phyloP scores from a whole-genome alignment of 129 eudicot genomes.

The sunflower (Helianthus annuus) region HanXRQr2.0-SUNRISE NC_035447.2:50970197-50970696 shows the following conservation, averaged over 20 bases:
- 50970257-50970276: too few species aligned
- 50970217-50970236: background rate
- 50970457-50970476: slow-evolving; percentile 87
- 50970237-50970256: too few species aligned
- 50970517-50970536: background rate
- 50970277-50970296: background rate
- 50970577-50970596: too few species aligned
- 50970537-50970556: too few species aligned
- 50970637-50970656: too few species aligned
- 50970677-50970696: too few species aligned
- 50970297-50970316: too few species aligned
- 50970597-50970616: too few species aligned
- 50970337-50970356: background rate
- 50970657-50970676: too few species aligned
- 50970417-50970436: slow-evolving; percentile 92
- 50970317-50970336: background rate
- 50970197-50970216: background rate
- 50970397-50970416: slow-evolving; percentile 91
- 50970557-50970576: too few species aligned
- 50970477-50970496: slow-evolving; percentile 84
- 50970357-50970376: background rate
- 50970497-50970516: slow-evolving; percentile 25
- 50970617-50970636: too few species aligned
- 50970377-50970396: slow-evolving; percentile 49
- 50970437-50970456: slow-evolving; percentile 89